Base-by-base conservation (phyloP, 2,329 filamentous ascomycete species). In the Cercospora sp. region DNA sequence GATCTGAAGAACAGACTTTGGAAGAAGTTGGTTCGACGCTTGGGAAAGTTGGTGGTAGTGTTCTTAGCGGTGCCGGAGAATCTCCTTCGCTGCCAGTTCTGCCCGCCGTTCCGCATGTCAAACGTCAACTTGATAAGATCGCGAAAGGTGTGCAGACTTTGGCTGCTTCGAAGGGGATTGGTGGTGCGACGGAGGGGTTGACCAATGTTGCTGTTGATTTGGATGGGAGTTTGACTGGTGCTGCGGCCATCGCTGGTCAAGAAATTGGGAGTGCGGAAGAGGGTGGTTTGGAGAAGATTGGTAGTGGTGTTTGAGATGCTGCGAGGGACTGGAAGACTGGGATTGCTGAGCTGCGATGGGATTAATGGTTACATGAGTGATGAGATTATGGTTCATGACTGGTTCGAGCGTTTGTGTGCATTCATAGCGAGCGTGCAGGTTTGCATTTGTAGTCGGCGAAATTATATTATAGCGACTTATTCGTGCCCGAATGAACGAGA, bases 91-190 rank as follows among this genome's bases (percentile, higher is more conserved):
- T 18, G 1, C 23, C 31, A 20, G 20, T 45, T 5, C n/a, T 58
- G 5, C 51, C 51, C 1, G 51, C 51, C 3, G 10, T 30, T 12
- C 51, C 51, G 23, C 45, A 20, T 20, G 23, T 23, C 10, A 65
- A 66, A 23, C 70, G 72, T n/a, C 72, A 73, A 48, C 60, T 68
- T 3, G 70, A 74, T 60, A 73, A 75, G 73, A 77, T 76, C 42
- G 63, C 70, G 60, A 72, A 72, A 31, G 72, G 72, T 7, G 23
- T 53, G 1, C 66, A 69, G 28, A 45, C 66, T 10, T 60, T 75
- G 16, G 51, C 66, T 20, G 53, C 60, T 9, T 71, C 73, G 5
- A 66, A 64, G 1, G 65, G 68, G 0, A 45, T 66, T 13, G 68
- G 70, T 9, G 53, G 45, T 20, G 28, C 42, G 20, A 72, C 69